Conservation (phyloP, 2,329 filamentous ascomycete genomes). For the Colletotrichum lentis region DNA sequence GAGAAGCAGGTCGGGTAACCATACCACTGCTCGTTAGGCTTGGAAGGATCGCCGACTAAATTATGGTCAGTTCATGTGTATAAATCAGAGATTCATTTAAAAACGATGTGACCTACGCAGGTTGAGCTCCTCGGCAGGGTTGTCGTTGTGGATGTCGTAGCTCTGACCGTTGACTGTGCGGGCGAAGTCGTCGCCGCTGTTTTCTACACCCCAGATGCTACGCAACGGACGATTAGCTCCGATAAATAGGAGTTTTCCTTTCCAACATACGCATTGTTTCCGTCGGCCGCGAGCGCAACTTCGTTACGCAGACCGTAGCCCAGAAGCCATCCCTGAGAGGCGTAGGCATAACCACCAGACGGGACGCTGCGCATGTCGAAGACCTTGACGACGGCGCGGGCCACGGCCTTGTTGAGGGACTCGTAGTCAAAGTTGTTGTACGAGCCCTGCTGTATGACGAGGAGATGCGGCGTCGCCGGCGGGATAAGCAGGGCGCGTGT, state of each 20-base stretch:
- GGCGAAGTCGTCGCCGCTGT: slow-evolving; percentile 63
- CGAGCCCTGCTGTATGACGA: slow-evolving; percentile 52
- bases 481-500: slow-evolving; percentile 51
- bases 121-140: slow-evolving; percentile 72
- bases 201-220: slow-evolving; percentile 61
- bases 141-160: slow-evolving; percentile 64
- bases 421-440: slow-evolving; percentile 52
- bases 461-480: slow-evolving; percentile 47
- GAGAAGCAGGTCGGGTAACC: slow-evolving; percentile 70
- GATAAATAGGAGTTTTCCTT: neutral
- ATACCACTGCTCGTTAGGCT: slow-evolving; percentile 50
- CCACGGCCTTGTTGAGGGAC: slow-evolving; percentile 46
- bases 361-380: slow-evolving; percentile 52
- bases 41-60: slow-evolving; percentile 45
- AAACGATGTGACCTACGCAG: slow-evolving; percentile 52
- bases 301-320: slow-evolving; percentile 65
- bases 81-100: too few relatives aligned
- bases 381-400: slow-evolving; percentile 53
- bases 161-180: slow-evolving; percentile 54
- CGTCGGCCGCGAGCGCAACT: slow-evolving; percentile 65
- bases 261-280: slow-evolving; percentile 42
- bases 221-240: neutral
- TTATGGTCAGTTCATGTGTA: neutral
- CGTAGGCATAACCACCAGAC: slow-evolving; percentile 49
- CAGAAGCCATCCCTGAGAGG: slow-evolving; percentile 50